Conservation (phyloP, 495 filamentous ascomycete genomes). For the Astrothelium macrocarpum region DNA sequence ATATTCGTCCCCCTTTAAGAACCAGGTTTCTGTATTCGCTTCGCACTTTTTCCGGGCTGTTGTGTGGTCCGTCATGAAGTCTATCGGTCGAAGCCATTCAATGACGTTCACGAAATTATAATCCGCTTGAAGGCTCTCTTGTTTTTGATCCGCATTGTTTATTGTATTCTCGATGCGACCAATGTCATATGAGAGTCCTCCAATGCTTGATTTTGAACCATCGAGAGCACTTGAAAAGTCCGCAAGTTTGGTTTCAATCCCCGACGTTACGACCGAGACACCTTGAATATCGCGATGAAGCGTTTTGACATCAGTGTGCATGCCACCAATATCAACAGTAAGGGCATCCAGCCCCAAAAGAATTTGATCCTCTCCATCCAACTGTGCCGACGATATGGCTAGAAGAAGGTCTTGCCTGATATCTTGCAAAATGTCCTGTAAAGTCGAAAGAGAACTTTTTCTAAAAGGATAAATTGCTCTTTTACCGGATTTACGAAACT, state of each 20-base stretch:
- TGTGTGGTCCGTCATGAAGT: constrained; percentile 15
- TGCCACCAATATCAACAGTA: background rate
- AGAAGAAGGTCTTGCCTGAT: background rate
- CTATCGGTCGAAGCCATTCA: constrained; percentile 16
- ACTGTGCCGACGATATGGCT: background rate
- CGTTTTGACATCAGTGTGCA: background rate
- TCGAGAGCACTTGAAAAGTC: background rate
- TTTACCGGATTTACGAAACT: background rate
- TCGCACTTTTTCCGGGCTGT: constrained; percentile 15
- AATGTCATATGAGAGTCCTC: background rate
- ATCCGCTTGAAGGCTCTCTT: constrained; percentile 8
- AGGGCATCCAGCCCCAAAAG: background rate
- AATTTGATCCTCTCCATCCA: background rate
- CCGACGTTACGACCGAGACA: background rate
- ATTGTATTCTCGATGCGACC: background rate
- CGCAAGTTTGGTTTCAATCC: background rate
- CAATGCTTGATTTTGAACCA: background rate
- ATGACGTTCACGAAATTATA: background rate
- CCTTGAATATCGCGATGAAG: background rate
- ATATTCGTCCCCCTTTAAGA: constrained; percentile 12
- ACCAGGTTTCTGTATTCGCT: constrained; percentile 14
- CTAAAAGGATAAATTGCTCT: constrained; percentile 7
- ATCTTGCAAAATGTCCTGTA: constrained; percentile 1
- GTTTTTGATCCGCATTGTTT: background rate
- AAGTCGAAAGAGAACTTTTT: background rate